These are phyloP conservation scores for Metschnikowia drakensbergensis DNA, from an alignment of 805 yeast genomes.

Conservation along the genomic window DNA sequence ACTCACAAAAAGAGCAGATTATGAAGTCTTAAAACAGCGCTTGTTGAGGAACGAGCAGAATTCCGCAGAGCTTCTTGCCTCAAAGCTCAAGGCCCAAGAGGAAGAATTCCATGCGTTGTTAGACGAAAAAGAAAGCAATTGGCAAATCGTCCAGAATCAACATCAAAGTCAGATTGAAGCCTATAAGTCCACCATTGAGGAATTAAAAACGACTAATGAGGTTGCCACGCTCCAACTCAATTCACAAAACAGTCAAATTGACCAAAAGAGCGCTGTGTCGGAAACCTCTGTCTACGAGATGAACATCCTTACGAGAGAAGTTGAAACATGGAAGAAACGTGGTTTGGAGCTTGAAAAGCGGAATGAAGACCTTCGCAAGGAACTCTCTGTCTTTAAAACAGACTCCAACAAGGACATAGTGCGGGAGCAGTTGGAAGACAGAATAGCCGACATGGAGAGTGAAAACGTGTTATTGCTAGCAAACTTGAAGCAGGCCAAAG, in stretches of 20 bases:
- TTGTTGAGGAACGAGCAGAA: conserved; percentile 58
- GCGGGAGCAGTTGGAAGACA: conserved; percentile 41
- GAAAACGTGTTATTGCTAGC: conserved; percentile 65
- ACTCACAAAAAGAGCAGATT: conserved; percentile 66
- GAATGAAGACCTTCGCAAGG: conserved; percentile 68
- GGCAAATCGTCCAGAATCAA: conserved; percentile 57
- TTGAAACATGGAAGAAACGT: conserved; percentile 65
- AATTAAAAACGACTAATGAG: conserved; percentile 60
- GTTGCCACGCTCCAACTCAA: conserved; percentile 57
- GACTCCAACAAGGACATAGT: conserved; percentile 40
- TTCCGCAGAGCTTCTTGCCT: conserved; percentile 50
- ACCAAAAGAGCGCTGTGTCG: conserved; percentile 23
- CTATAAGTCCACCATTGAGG: conserved; percentile 55
- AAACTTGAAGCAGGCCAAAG: conserved; percentile 49
- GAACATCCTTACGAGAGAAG: conserved; percentile 68
- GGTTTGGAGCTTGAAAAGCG: conserved; percentile 69
- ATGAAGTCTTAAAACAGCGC: conserved; percentile 66
- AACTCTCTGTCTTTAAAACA: conserved; percentile 53
- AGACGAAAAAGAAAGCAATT: conserved; percentile 70
- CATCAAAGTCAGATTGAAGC: conserved; percentile 48
- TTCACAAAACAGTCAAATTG: conserved; percentile 44
- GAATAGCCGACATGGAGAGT: conserved; percentile 55
- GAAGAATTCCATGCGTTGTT: conserved; percentile 63
- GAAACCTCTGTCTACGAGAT: conserved; percentile 48
- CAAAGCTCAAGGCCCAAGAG: conserved; percentile 64